These are phyloP conservation scores for Chaetomiaceae sp. DNA, from an alignment of 2,329 filamentous ascomycete species.

Conservation along the genomic window DNA sequence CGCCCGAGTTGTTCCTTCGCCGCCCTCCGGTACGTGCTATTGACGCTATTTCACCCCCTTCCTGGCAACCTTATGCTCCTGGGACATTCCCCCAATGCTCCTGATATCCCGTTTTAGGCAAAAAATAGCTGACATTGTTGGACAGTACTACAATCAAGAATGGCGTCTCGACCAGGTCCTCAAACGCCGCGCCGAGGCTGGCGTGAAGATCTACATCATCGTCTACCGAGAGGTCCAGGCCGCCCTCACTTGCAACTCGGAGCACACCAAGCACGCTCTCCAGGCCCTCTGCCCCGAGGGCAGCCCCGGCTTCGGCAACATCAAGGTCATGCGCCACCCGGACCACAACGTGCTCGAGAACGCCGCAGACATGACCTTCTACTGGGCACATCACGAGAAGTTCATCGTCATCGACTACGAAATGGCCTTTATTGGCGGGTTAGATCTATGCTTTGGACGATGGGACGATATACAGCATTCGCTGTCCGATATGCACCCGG, in stretches of 20 bases:
- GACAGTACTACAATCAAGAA: slow-evolving; percentile 72
- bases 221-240: slow-evolving; percentile 86
- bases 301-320: slow-evolving; percentile 78
- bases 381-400: slow-evolving; percentile 98
- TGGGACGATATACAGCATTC: slow-evolving; percentile 88
- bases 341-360: slow-evolving; percentile 96
- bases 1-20: slow-evolving; percentile 79
- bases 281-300: slow-evolving; percentile 76
- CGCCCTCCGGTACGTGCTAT: no score
- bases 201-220: slow-evolving; percentile 89
- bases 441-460: slow-evolving; percentile 92
- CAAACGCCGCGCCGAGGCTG: slow-evolving; percentile 83
- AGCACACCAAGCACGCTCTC: slow-evolving; percentile 85
- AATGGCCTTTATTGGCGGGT: slow-evolving; percentile 85
- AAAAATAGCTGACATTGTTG: no score
- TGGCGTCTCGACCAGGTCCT: slow-evolving; percentile 82
- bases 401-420: slow-evolving; percentile 92
- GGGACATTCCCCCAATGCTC: no score
- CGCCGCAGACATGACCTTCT: slow-evolving; percentile 91
- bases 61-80: no score
- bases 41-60: no score
- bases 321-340: slow-evolving; percentile 81
- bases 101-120: no score
- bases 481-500: slow-evolving; percentile 81
- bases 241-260: slow-evolving; percentile 84